These are phyloP conservation scores for Linnemannia hyalina DNA, from an alignment of 192 early-diverging fungal genomes.

Conservation along the genomic window DNA sequence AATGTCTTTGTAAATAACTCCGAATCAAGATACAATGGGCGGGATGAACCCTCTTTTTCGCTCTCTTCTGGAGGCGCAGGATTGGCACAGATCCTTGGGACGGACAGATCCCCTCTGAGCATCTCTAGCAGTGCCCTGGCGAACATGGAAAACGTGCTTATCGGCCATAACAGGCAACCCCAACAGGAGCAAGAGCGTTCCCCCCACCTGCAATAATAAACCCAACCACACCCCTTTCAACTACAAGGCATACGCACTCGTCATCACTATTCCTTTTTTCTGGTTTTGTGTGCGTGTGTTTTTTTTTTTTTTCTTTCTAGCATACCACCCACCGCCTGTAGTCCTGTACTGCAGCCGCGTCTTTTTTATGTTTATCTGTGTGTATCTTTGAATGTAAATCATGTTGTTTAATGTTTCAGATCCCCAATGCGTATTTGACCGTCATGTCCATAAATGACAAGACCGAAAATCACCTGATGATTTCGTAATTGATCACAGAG, in stretches of 20 bases:
- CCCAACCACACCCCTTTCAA: slow-evolving; percentile 10
- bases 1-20: slow-evolving; percentile 39
- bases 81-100: slow-evolving; percentile 12
- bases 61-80: slow-evolving; percentile 5
- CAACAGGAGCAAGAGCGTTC: slow-evolving; percentile 5
- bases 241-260: background rate
- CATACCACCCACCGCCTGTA: too few species aligned
- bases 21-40: slow-evolving; percentile 5
- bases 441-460: slow-evolving; percentile 2
- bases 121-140: slow-evolving; percentile 16
- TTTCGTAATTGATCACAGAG: background rate
- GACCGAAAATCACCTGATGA: background rate
- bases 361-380: background rate
- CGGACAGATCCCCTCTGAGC: slow-evolving; percentile 14
- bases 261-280: background rate
- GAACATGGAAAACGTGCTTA: slow-evolving; percentile 33
- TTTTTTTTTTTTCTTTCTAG: background rate
- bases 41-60: background rate
- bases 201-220: background rate
- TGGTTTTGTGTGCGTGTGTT: background rate
- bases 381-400: background rate
- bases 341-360: too few species aligned
- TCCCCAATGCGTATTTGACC: slow-evolving; percentile 1
- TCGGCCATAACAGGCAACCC: slow-evolving; percentile 20
- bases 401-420: background rate